phyloP scores from a whole-genome alignment of 768 basidiomycete genomes.

The Agrocybe pediades region DNA sequence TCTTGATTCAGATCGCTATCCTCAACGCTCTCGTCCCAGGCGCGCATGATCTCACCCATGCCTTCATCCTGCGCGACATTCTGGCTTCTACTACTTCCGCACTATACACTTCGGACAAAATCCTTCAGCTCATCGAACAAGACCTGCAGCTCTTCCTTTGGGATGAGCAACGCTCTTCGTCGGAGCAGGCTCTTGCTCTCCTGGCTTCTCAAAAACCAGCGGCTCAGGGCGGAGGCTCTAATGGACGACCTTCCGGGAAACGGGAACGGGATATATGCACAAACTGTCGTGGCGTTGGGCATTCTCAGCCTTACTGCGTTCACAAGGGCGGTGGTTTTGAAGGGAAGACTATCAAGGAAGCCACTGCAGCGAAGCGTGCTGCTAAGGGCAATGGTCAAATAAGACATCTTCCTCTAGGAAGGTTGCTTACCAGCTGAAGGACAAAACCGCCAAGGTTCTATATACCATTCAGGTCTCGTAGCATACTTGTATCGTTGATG shows the following conservation, averaged over 20 bases:
- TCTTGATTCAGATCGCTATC: background rate
- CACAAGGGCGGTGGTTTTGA: slow-evolving; percentile 24
- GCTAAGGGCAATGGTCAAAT: too few relatives aligned
- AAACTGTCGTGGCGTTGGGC: slow-evolving; percentile 12
- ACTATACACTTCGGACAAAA: slow-evolving; percentile 8
- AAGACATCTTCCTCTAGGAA: too few relatives aligned
- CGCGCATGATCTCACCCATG: slow-evolving; percentile 1
- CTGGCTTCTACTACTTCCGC: background rate
- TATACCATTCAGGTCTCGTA: too few relatives aligned
- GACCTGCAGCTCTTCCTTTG: slow-evolving; percentile 4
- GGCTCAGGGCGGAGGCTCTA: background rate
- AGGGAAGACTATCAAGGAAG: slow-evolving; percentile 24
- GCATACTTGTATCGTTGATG: too few relatives aligned
- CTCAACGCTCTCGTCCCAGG: slow-evolving; percentile 6
- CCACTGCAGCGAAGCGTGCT: too few relatives aligned
- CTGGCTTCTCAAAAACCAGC: background rate
- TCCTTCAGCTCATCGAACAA: slow-evolving; percentile 2
- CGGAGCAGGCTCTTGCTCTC: background rate
- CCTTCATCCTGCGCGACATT: slow-evolving; percentile 11
- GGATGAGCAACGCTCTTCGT: background rate
- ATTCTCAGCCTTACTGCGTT: slow-evolving; percentile 21
- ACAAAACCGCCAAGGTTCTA: too few relatives aligned
- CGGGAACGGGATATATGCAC: too few relatives aligned
- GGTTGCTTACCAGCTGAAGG: too few relatives aligned
- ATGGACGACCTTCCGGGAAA: too few relatives aligned